Percentiles rank a stretch among this genome's conserved stretches.
Conservation (phyloP, 371 early-diverging fungal species). For the Fennellomyces sp. region DNA sequence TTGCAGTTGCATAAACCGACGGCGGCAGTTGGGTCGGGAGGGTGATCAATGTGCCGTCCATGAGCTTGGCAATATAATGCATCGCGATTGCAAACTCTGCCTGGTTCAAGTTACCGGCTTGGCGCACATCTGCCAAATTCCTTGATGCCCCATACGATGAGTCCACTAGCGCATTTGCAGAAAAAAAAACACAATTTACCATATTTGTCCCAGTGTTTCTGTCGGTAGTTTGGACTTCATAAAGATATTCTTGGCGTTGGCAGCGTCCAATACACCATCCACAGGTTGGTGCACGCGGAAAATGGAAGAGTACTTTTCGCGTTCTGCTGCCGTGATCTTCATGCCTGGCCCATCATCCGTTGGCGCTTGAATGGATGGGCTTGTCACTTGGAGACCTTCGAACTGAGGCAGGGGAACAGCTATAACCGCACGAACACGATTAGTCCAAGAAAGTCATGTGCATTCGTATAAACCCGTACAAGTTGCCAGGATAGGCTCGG, state of each 20-base stretch:
- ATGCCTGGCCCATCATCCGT: constrained; percentile 4
- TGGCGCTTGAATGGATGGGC: not conserved
- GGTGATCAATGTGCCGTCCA: constrained; percentile 65
- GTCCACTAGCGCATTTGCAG: not conserved
- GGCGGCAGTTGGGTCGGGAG: constrained; percentile 66
- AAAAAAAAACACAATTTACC: constrained; percentile 28
- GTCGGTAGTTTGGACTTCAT: constrained; percentile 46
- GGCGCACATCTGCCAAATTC: constrained; percentile 73
- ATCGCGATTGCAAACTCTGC: constrained; percentile 82
- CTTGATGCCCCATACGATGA: constrained; percentile 31
- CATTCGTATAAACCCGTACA: too few relatives aligned
- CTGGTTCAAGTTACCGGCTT: constrained; percentile 67
- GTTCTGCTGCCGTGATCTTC: constrained; percentile 32
- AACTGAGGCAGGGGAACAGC: constrained; percentile 61
- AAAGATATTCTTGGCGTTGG: constrained; percentile 43
- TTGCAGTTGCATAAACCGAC: constrained; percentile 59
- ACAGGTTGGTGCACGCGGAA: constrained; percentile 43
- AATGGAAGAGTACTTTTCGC: constrained; percentile 47
- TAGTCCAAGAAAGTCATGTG: not conserved
- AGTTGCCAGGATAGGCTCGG: constrained; percentile 12
- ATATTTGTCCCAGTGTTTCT: constrained; percentile 47
- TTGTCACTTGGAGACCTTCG: constrained; percentile 43
- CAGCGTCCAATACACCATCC: constrained; percentile 41
- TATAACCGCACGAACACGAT: not conserved
- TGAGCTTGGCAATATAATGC: constrained; percentile 78